phyloP scores from a whole-genome alignment of 1,284 basidiomycete species.

The Gymnopus androsaceus region DNA sequence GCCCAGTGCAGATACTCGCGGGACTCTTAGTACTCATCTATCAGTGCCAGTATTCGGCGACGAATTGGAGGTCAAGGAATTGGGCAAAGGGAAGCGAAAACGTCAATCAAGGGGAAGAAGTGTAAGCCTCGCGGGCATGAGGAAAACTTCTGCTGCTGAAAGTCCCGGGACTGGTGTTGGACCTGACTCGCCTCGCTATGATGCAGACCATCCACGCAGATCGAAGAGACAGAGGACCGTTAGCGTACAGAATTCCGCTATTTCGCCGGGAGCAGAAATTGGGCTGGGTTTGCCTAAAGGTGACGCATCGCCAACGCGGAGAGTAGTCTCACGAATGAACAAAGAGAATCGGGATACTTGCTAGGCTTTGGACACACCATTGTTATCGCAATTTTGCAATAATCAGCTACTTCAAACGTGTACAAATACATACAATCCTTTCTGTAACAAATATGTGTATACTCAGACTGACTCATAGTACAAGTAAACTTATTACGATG shows the following conservation, averaged over 20 bases:
- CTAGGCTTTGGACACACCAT: no score
- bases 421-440: no score
- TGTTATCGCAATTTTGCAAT: no score
- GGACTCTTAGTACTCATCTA: no score
- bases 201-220: background rate
- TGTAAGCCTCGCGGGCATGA: background rate
- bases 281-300: background rate
- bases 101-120: background rate
- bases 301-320: background rate
- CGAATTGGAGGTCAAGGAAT: background rate
- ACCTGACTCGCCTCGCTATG: background rate
- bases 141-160: background rate
- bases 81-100: background rate
- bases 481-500: no score
- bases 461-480: no score
- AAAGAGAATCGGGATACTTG: constrained; percentile 4
- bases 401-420: no score
- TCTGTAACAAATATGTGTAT: no score
- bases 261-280: background rate
- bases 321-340: background rate
- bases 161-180: background rate
- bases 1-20: background rate
- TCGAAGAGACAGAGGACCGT: constrained; percentile 7
- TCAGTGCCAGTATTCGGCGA: background rate
- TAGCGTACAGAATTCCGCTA: background rate